A percentile compares a stretch with the other conserved stretches of the same genome.
phyloP scores from a whole-genome alignment of 2,329 filamentous ascomycete species.

The Clonostachys solani region DNA sequence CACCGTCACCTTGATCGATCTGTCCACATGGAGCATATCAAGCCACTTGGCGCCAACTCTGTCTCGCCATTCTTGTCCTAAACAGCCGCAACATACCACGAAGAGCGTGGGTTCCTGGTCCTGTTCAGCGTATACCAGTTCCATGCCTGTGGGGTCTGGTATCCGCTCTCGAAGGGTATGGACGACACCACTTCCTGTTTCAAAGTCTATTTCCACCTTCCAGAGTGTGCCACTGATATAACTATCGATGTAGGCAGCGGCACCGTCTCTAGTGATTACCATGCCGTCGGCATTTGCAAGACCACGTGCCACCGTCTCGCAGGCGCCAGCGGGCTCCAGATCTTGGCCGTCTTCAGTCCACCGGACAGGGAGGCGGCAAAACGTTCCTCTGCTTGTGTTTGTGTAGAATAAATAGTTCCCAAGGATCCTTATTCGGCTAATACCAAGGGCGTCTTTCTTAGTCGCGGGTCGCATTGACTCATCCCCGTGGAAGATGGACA shows the following conservation, averaged over 20 bases:
- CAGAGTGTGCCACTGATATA: conserved; percentile 3
- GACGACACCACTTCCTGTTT: neutral
- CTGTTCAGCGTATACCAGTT: conserved; percentile 1
- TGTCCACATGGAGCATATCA: neutral
- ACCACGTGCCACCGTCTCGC: neutral
- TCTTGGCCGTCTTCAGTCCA: neutral
- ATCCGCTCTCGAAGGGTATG: conserved; percentile 1
- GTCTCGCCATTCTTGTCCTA: neutral
- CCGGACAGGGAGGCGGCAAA: conserved; percentile 4
- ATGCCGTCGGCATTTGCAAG: conserved; percentile 3
- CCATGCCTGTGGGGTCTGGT: conserved; percentile 2
- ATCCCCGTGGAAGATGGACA: neutral
- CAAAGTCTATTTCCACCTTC: conserved; percentile 3
- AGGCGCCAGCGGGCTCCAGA: neutral
- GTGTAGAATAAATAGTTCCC: conserved; percentile 2
- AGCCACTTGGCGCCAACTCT: neutral
- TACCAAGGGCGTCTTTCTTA: conserved; percentile 3
- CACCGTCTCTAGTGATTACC: conserved; percentile 1
- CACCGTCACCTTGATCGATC: conserved; percentile 2
- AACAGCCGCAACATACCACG: conserved; percentile 3
- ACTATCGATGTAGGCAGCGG: conserved; percentile 2
- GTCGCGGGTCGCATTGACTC: conserved; percentile 1
- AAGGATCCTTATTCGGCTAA: conserved; percentile 3
- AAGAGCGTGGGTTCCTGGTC: conserved; percentile 3
- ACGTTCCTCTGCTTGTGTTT: conserved; percentile 2